Percentiles rank a stretch among this genome's conserved stretches.
Conservation (phyloP, 352 stramenopile species). For the Globisporangium cystogenes region DNA sequence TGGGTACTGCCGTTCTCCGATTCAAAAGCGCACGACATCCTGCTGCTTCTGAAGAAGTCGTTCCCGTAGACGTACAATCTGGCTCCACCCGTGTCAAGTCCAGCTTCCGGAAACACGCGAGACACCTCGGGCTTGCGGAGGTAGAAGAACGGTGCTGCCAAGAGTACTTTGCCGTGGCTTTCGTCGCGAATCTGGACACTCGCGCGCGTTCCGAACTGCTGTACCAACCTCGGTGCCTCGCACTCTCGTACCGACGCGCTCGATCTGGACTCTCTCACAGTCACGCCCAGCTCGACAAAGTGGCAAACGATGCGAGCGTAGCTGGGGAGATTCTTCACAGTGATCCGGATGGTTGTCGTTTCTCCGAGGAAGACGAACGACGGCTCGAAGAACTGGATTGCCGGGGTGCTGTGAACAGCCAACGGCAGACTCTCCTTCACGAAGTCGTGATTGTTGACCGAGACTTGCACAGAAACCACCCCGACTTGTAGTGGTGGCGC, state of each 20-base stretch:
- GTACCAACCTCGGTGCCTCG: not conserved
- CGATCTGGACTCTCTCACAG: not conserved
- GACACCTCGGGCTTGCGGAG: slow-evolving; percentile 10
- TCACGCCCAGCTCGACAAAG: slow-evolving; percentile 7
- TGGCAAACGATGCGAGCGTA: slow-evolving; percentile 18
- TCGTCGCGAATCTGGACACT: slow-evolving; percentile 23
- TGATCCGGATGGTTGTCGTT: slow-evolving; percentile 14
- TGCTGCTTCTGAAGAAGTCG: slow-evolving; percentile 14
- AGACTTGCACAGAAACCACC: slow-evolving; percentile 10
- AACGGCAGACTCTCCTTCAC: slow-evolving; percentile 8
- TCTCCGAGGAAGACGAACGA: slow-evolving; percentile 14
- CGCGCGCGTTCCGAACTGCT: not conserved
- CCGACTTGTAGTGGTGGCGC: slow-evolving; percentile 5
- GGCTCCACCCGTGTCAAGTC: slow-evolving; percentile 6
- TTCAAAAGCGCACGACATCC: slow-evolving; percentile 11
- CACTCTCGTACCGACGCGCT: slow-evolving; percentile 1
- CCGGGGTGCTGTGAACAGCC: slow-evolving; percentile 11
- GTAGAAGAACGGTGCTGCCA: slow-evolving; percentile 24
- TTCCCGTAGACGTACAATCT: slow-evolving; percentile 9
- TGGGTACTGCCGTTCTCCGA: not conserved
- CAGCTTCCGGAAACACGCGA: slow-evolving; percentile 3
- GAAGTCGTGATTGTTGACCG: slow-evolving; percentile 41
- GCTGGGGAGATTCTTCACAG: slow-evolving; percentile 22
- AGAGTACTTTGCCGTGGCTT: slow-evolving; percentile 13
- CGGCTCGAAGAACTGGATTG: slow-evolving; percentile 18